Base-by-base conservation (phyloP, 225 moss, liverwort and hornwort genomes). In the Pseudisothecium myosuroides region DNA sequence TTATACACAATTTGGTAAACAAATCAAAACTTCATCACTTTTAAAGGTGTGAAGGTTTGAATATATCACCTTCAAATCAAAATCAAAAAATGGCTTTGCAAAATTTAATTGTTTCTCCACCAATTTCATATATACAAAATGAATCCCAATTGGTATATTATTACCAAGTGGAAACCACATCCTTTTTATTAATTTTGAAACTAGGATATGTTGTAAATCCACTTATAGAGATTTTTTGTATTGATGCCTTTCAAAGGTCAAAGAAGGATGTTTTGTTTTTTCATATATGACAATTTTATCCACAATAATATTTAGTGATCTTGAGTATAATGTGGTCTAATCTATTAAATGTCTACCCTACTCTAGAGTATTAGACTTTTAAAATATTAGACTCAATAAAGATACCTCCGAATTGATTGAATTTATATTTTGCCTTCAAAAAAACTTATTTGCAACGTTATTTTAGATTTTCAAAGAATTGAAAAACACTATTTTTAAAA, bases 211-310 rank as follows among this genome's bases (percentile, higher is more conserved):
- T 58, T 56, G 11, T 24, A 54, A 54, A 77, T 55, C 7, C 4
- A 56, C 15, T 37, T 37, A 55, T 55, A 26, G n/a, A 56, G 2
- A 12, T 54, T 28, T 79, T 39, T 26, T 27, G 5, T n/a, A 37
- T 79, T n/a, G 7, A 56, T 79, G 17, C 56, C 15, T 36, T 15
- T 1, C 0, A 15, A 0, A 37, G 7, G 24, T 16, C 1, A 9
- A 54, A 37, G 0, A 31, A 49, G 4, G 22, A 18, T n/a, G 29
- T 9, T 31, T 13, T 31, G 2, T 18, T 61, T 45, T 8, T 19
- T 60, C 14, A 60, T 43, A 21, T 4, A 43, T 31, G 43, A 43
- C 2, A 31, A 4, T 81, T 78, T 62, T 61, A 5, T 45, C 6
- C 2, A 32, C 32, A 61, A 21, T 62, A 61, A 34, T 31, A 14